Percentiles rank a stretch among this genome's conserved stretches.
Evolutionary conservation across 306 rosid genomes (phyloP).

Genomic region (Cucumis sativus): Cucumber_9930_V3 NC_026657.2:7902001-7902500

Average conservation of each 20-base stretch:
- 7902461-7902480: constrained; percentile 68
- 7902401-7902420: constrained; percentile 77
- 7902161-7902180: neutral
- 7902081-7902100: neutral
- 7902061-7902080: neutral
- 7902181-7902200: neutral
- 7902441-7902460: constrained; percentile 89
- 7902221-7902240: neutral
- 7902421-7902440: constrained; percentile 96
- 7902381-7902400: constrained; percentile 69
- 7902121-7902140: neutral
- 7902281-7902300: neutral
- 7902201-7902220: neutral
- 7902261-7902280: neutral
- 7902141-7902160: neutral
- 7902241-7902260: neutral
- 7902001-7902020: neutral
- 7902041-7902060: neutral
- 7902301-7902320: neutral
- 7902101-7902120: neutral
- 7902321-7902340: neutral
- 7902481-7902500: constrained; percentile 7
- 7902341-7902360: neutral
- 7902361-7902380: constrained; percentile 70
- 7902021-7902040: neutral